Conservation (phyloP, 108 stramenopile species). For the Nitzschia sp. region DNA sequence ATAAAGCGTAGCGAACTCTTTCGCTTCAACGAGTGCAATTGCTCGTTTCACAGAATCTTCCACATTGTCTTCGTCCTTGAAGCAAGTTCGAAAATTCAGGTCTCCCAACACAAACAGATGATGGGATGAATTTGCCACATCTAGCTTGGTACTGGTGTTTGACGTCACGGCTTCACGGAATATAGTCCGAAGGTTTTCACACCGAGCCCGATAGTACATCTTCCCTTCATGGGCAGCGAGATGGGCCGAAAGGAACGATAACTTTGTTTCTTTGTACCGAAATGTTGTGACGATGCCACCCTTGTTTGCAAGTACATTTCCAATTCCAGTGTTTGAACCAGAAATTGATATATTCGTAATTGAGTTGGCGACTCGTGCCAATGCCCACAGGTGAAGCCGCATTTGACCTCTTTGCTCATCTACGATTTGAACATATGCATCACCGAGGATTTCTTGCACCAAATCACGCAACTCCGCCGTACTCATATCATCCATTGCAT, state of each 20-base stretch:
- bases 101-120: slow-evolving; percentile 54
- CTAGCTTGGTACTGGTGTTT: slow-evolving; percentile 20
- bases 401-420: slow-evolving; percentile 47
- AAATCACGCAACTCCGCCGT: slow-evolving; percentile 18
- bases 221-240: slow-evolving; percentile 51
- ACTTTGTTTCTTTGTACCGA: slow-evolving; percentile 23
- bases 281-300: slow-evolving; percentile 49
- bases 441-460: slow-evolving; percentile 22
- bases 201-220: slow-evolving; percentile 29
- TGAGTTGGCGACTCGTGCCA: neutral
- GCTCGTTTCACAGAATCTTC: slow-evolving; percentile 35
- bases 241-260: slow-evolving; percentile 46
- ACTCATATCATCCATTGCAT: slow-evolving; percentile 19
- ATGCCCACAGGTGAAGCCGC: slow-evolving; percentile 44
- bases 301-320: slow-evolving; percentile 46
- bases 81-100: slow-evolving; percentile 48
- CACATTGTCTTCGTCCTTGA: slow-evolving; percentile 23
- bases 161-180: slow-evolving; percentile 31
- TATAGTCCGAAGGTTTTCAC: slow-evolving; percentile 32
- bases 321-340: slow-evolving; percentile 49
- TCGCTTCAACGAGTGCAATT: slow-evolving; percentile 19
- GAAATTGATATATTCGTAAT: slow-evolving; percentile 27
- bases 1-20: slow-evolving; percentile 32
- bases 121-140: slow-evolving; percentile 46
- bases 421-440: slow-evolving; percentile 13